Evolutionary conservation across 2,329 filamentous ascomycete species (phyloP).

Genomic region (Claviceps pazoutovae): DNA sequence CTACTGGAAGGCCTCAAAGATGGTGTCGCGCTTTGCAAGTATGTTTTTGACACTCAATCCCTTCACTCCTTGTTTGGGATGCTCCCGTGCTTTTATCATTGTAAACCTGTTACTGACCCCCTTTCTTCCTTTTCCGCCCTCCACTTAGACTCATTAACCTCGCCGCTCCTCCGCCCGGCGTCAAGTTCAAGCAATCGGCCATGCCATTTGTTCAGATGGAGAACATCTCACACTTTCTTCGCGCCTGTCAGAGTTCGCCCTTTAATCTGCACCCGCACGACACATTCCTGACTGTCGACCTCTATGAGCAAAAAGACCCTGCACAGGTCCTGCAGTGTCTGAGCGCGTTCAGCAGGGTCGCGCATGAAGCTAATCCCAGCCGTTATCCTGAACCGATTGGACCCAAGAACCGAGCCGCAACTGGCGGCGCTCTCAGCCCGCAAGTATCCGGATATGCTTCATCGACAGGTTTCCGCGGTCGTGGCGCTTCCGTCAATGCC

Average conservation of each 20-base stretch:
- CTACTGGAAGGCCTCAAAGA: slow-evolving; percentile 79
- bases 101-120: background rate
- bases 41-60: slow-evolving; percentile 18
- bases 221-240: slow-evolving; percentile 92
- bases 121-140: background rate
- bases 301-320: slow-evolving; percentile 91
- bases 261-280: slow-evolving; percentile 86
- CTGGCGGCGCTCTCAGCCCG: slow-evolving; percentile 42
- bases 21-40: slow-evolving; percentile 88
- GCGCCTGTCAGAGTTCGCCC: slow-evolving; percentile 71
- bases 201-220: slow-evolving; percentile 99
- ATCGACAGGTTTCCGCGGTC: slow-evolving; percentile 29
- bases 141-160: slow-evolving; percentile 64
- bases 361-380: slow-evolving; percentile 58
- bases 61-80: too few species aligned
- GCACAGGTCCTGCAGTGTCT: slow-evolving; percentile 91
- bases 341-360: slow-evolving; percentile 78
- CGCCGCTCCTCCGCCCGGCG: slow-evolving; percentile 57
- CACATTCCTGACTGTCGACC: slow-evolving; percentile 89
- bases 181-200: slow-evolving; percentile 79
- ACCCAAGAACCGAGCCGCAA: slow-evolving; percentile 40
- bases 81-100: background rate
- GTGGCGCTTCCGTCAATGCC: slow-evolving; percentile 43
- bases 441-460: slow-evolving; percentile 46
- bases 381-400: slow-evolving; percentile 68